A percentile compares a stretch with the other conserved stretches of the same genome.
phyloP scores from a whole-genome alignment of 148 eudicot genomes.

The Rhododendron simsii region DNA sequence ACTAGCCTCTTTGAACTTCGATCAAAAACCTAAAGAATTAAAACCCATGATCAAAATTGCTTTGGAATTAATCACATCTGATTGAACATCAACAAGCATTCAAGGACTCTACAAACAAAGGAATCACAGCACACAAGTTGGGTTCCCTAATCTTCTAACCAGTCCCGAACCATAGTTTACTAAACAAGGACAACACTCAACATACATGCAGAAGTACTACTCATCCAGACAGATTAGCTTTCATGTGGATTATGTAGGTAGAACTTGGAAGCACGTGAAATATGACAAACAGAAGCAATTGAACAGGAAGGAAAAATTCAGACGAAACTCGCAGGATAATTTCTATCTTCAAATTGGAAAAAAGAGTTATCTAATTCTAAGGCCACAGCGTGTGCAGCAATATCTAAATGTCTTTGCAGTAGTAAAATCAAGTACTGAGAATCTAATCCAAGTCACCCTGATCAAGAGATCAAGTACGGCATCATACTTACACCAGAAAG shows the following conservation, averaged over 20 bases:
- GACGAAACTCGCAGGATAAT: not conserved
- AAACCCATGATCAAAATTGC: not conserved
- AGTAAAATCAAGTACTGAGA: not conserved
- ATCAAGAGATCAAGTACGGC: not conserved
- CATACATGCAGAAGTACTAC: not conserved
- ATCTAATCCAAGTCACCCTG: not conserved
- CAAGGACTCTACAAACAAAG: not conserved
- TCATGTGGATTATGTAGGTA: not conserved
- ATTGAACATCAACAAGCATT: not conserved
- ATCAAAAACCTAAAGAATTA: conserved; percentile 65
- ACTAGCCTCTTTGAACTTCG: conserved; percentile 68
- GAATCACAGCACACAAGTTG: not conserved
- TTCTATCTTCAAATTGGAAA: not conserved
- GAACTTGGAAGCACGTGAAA: not conserved
- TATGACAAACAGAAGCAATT: not conserved
- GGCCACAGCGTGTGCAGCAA: not conserved
- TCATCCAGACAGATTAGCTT: not conserved
- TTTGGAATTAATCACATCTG: not conserved
- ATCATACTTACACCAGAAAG: not conserved
- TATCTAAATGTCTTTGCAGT: not conserved
- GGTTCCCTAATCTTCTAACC: not conserved
- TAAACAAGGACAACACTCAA: not conserved
- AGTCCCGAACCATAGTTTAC: not conserved
- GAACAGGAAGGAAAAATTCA: not conserved
- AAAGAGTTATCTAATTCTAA: not conserved